Base-by-base conservation (phyloP, 495 filamentous ascomycete genomes). In the Tuber microsphaerosporum region DNA sequence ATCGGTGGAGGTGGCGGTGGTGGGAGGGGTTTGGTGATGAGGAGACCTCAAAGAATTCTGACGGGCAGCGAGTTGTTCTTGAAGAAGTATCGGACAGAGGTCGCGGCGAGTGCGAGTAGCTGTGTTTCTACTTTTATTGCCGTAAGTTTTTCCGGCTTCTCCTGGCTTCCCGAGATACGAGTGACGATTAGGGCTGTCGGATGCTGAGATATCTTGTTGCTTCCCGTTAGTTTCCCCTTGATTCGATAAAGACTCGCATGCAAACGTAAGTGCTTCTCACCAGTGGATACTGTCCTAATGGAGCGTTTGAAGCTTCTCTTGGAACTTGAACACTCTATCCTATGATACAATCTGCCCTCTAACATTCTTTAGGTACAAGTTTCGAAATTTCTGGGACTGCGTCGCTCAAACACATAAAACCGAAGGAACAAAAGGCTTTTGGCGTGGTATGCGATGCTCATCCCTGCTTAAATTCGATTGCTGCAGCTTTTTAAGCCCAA, bases 201-300 rank as follows among this genome's bases (percentile, higher is more conserved):
- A 34, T 68, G 70, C 39, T 71, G 37, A 71, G 70, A 71, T 71
- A 45, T 71, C 39, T 41, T 71, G 39, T 65, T 65, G 26, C 56
- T 65, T 34, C 26, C 71, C 14, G n/a, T 22, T 75, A 90, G 88
- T 94, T 93, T 82, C 92, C 92, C 42, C 86, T 94, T 72, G 92
- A 94, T 83, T 93, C 91, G 71, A 89, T 94, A 79, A 94, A 94
- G 84, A 93, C 92, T 45, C 91, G 92, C 74, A 92, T 94, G 90
- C 92, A 94, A 86, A 85, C 86, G 86, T 89, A 85, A 75, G 87
- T 79, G 71, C 71, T 74, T 73, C 74, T 39, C 69, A 72, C 41
- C 37, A 39, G 46, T 74, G 39, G 73, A 39, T 48, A 34, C 45
- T 69, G 42, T n/a, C 26, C 9, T 3, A 41, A 51, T 17, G 70